These are phyloP conservation scores for Pseudogymnoascus sp. DNA, from an alignment of 2,329 filamentous ascomycete genomes.

Conservation along the genomic window DNA sequence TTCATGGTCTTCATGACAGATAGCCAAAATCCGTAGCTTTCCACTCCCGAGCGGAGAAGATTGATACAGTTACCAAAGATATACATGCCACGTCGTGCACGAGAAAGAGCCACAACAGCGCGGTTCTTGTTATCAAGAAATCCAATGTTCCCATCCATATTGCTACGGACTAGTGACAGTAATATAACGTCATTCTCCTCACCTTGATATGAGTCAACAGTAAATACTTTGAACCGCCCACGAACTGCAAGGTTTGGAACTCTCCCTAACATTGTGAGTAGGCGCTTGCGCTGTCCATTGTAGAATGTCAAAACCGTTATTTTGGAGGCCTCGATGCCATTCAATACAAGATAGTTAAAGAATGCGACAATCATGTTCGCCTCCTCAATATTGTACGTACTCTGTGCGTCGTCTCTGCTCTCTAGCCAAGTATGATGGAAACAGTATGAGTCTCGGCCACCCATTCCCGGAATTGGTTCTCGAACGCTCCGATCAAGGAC, in stretches of 20 bases:
- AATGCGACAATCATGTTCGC: constrained; percentile 69
- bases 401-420: constrained; percentile 51
- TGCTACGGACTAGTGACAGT: constrained; percentile 72
- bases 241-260: constrained; percentile 33
- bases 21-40: constrained; percentile 22
- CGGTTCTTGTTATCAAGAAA: constrained; percentile 61
- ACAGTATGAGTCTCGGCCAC: constrained; percentile 49
- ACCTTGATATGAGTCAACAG: constrained; percentile 84
- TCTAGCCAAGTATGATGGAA: constrained; percentile 61
- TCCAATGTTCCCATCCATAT: constrained; percentile 49
- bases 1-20: constrained; percentile 34
- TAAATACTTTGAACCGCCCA: constrained; percentile 51
- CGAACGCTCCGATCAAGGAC: constrained; percentile 46
- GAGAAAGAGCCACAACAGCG: constrained; percentile 51
- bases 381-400: constrained; percentile 61
- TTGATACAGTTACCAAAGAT: constrained; percentile 69
- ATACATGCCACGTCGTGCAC: constrained; percentile 72
- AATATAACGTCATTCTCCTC: constrained; percentile 83
- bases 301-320: constrained; percentile 87
- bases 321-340: constrained; percentile 48
- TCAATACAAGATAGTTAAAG: constrained; percentile 61
- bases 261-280: constrained; percentile 40
- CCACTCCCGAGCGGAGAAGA: constrained; percentile 23
- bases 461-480: constrained; percentile 54
- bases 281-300: constrained; percentile 66